Percentiles rank a stretch among this genome's conserved stretches.
phyloP scores from a whole-genome alignment of 2,329 filamentous ascomycete species.

The Phyllosticta citribraziliensis region DNA sequence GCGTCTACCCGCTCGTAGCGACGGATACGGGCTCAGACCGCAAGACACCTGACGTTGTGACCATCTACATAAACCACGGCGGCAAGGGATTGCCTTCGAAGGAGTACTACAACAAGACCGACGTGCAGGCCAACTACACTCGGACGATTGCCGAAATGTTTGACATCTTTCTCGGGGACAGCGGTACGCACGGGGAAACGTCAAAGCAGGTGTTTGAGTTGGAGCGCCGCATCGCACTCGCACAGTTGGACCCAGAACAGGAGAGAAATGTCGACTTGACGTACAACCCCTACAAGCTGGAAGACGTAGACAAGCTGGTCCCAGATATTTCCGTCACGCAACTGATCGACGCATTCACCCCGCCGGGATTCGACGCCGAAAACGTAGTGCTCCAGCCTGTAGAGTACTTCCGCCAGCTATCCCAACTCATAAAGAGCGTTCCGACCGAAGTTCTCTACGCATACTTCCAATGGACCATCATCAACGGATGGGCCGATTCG shows the following conservation, averaged over 20 bases:
- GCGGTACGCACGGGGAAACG: constrained; percentile 13
- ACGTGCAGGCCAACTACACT: constrained; percentile 21
- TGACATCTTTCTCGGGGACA: neutral
- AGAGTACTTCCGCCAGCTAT: constrained; percentile 49
- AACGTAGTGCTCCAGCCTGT: constrained; percentile 51
- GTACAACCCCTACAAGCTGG: constrained; percentile 53
- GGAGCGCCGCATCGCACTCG: constrained; percentile 51
- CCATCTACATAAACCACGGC: constrained; percentile 35
- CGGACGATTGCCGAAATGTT: neutral
- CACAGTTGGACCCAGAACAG: constrained; percentile 46
- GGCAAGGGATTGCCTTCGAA: constrained; percentile 35
- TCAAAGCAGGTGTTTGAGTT: constrained; percentile 38
- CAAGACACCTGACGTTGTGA: constrained; percentile 1
- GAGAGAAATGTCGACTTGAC: constrained; percentile 16
- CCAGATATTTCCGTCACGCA: constrained; percentile 47
- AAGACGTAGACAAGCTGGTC: constrained; percentile 45
- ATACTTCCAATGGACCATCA: constrained; percentile 57
- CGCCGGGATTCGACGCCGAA: constrained; percentile 40
- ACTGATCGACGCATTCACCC: constrained; percentile 44
- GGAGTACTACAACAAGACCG: constrained; percentile 25
- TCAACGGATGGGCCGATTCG: constrained; percentile 42
- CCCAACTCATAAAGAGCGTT: constrained; percentile 45
- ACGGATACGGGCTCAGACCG: neutral
- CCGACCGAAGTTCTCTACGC: constrained; percentile 46
- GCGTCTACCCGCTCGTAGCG: neutral